These are phyloP conservation scores for Candida dubliniensis DNA, from an alignment of 1,139 yeast species.

Conservation along the genomic window DNA sequence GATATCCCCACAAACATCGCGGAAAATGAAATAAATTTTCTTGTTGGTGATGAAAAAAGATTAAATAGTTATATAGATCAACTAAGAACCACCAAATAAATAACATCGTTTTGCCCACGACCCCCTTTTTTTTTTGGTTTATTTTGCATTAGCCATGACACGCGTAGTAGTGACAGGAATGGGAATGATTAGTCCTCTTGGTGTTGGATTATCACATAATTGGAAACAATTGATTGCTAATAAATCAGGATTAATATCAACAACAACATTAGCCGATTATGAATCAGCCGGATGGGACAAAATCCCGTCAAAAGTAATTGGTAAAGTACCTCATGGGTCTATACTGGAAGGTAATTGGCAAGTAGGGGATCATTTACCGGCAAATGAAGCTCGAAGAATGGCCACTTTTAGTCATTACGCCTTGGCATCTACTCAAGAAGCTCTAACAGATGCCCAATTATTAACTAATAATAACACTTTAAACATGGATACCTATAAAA, in stretches of 20 bases:
- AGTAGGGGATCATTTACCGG: slow-evolving; percentile 42
- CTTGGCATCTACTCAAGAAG: slow-evolving; percentile 73
- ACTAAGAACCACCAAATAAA: neutral
- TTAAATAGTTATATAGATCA: slow-evolving; percentile 26
- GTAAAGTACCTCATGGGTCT: slow-evolving; percentile 63
- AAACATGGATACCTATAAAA: slow-evolving; percentile 26
- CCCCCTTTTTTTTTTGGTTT: neutral
- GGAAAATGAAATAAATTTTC: slow-evolving; percentile 35
- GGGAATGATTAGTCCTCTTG: slow-evolving; percentile 85
- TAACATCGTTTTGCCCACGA: neutral
- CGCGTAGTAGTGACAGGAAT: slow-evolving; percentile 87
- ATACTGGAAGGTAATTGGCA: slow-evolving; percentile 53
- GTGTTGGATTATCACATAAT: slow-evolving; percentile 57
- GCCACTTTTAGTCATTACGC: slow-evolving; percentile 82
- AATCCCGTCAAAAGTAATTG: slow-evolving; percentile 77
- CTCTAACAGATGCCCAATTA: slow-evolving; percentile 60
- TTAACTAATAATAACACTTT: slow-evolving; percentile 25
- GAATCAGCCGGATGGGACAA: slow-evolving; percentile 45
- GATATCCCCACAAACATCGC: slow-evolving; percentile 25
- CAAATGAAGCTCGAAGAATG: slow-evolving; percentile 54
- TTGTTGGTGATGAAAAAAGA: slow-evolving; percentile 46
- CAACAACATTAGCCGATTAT: slow-evolving; percentile 49
- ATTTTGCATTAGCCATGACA: slow-evolving; percentile 14
- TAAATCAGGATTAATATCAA: slow-evolving; percentile 58
- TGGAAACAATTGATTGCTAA: slow-evolving; percentile 56